A percentile compares a stretch with the other conserved stretches of the same genome.
phyloP scores from a whole-genome alignment of 768 basidiomycete species.

The Mycena albidolilacea region DNA sequence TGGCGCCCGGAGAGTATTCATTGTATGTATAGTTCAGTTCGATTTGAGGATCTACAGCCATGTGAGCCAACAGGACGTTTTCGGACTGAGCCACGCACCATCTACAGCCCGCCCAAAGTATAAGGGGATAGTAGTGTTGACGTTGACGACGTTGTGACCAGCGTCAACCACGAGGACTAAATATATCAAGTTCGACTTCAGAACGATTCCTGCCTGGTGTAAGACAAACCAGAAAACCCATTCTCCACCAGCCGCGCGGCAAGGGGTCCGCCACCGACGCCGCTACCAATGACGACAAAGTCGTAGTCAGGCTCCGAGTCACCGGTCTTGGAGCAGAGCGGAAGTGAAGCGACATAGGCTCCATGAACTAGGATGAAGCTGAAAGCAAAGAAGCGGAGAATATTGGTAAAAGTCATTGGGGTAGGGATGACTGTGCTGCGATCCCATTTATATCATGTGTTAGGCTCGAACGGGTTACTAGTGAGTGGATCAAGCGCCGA shows the following conservation, averaged over 20 bases:
- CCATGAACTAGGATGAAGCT: no score
- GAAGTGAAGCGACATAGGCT: no score
- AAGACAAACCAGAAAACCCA: constrained; percentile 43
- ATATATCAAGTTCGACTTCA: neutral
- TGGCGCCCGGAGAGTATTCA: constrained; percentile 47
- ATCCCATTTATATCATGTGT: no score
- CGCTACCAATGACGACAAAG: constrained; percentile 47
- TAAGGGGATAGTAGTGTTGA: constrained; percentile 48
- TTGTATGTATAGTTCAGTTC: constrained; percentile 48
- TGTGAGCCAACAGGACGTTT: neutral
- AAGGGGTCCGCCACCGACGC: constrained; percentile 48
- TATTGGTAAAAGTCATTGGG: no score
- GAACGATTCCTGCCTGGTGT: no score
- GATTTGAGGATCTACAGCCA: constrained; percentile 42
- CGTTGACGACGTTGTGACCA: constrained; percentile 43
- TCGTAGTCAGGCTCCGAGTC: constrained; percentile 35
- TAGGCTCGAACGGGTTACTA: no score
- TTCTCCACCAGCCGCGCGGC: constrained; percentile 44
- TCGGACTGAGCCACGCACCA: constrained; percentile 33
- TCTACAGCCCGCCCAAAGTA: constrained; percentile 45
- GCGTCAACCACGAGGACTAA: constrained; percentile 49
- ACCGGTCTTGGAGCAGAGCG: no score
- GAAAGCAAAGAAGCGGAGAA: no score
- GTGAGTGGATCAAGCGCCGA: no score
- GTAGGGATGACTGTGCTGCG: no score